Evolutionary conservation across 345 rosid genomes (phyloP).

Genomic region (Turritis glabra): DNA sequence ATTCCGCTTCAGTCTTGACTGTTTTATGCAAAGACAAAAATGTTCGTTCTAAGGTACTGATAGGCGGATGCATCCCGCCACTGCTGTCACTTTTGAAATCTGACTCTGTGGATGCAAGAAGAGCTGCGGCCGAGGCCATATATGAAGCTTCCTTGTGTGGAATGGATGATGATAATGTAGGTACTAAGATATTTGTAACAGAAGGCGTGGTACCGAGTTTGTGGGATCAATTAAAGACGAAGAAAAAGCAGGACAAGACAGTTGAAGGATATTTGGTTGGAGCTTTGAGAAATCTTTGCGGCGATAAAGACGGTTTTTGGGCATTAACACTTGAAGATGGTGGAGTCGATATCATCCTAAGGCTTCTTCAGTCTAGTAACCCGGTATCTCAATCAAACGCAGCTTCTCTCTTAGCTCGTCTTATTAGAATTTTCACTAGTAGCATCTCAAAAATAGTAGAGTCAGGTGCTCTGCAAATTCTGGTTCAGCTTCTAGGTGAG

Average conservation of each 20-base stretch:
- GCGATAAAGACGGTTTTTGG: slow-evolving; percentile 76
- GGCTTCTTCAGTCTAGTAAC: slow-evolving; percentile 76
- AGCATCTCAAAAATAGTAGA: slow-evolving; percentile 67
- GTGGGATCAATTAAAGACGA: slow-evolving; percentile 74
- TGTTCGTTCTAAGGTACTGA: slow-evolving; percentile 72
- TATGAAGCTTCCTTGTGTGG: slow-evolving; percentile 83
- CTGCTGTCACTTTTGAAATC: slow-evolving; percentile 79
- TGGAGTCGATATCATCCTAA: slow-evolving; percentile 68
- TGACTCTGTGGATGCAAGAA: slow-evolving; percentile 65
- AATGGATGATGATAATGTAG: slow-evolving; percentile 76
- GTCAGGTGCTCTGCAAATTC: slow-evolving; percentile 69
- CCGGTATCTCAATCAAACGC: slow-evolving; percentile 76
- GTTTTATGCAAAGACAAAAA: slow-evolving; percentile 76
- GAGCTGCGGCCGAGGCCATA: slow-evolving; percentile 79
- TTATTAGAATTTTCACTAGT: slow-evolving; percentile 64
- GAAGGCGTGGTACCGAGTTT: slow-evolving; percentile 83
- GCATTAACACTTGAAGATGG: slow-evolving; percentile 69
- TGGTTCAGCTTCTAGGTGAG: slow-evolving; percentile 62
- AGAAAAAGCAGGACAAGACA: slow-evolving; percentile 61
- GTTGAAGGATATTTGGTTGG: slow-evolving; percentile 85
- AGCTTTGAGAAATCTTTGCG: slow-evolving; percentile 86
- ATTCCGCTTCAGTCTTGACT: slow-evolving; percentile 67
- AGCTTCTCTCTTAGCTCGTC: slow-evolving; percentile 84
- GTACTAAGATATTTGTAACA: slow-evolving; percentile 79
- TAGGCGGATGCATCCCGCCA: slow-evolving; percentile 94